Evolutionary conservation across 108 stramenopile species (phyloP).

Genomic region (Skeletonema costatum): DNA sequence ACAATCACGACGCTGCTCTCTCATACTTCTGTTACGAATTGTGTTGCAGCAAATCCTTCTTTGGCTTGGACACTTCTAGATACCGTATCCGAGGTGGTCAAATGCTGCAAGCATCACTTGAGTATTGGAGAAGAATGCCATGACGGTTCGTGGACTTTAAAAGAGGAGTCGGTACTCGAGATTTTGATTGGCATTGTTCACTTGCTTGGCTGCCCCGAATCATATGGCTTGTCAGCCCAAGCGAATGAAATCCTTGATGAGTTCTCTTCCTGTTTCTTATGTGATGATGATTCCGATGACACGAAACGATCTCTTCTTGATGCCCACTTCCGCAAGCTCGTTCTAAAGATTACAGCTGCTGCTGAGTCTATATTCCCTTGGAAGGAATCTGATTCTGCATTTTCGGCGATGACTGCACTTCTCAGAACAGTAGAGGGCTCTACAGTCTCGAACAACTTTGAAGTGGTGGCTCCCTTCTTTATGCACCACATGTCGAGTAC

Average conservation of each 20-base stretch:
- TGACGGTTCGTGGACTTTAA: neutral
- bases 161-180: constrained; percentile 6
- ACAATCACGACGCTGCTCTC: constrained; percentile 15
- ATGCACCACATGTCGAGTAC: constrained; percentile 24
- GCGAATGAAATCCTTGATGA: constrained; percentile 16
- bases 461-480: constrained; percentile 39
- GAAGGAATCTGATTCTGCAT: constrained; percentile 26
- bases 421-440: constrained; percentile 22
- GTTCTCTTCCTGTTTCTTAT: constrained; percentile 10
- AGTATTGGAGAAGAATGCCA: neutral
- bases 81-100: constrained; percentile 26
- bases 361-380: constrained; percentile 38
- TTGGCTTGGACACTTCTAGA: constrained; percentile 39
- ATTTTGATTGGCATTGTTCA: constrained; percentile 30
- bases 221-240: constrained; percentile 11
- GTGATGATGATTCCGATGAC: neutral
- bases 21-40: constrained; percentile 2
- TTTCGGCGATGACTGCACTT: constrained; percentile 30
- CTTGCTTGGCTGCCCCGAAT: constrained; percentile 32
- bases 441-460: constrained; percentile 38
- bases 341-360: constrained; percentile 8
- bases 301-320: constrained; percentile 14
- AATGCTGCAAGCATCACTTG: constrained; percentile 7
- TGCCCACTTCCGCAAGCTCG: constrained; percentile 28
- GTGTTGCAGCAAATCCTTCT: constrained; percentile 15